Conservation (phyloP, 352 stramenopile species). For the Hyaloperonospora brassicae region DNA sequence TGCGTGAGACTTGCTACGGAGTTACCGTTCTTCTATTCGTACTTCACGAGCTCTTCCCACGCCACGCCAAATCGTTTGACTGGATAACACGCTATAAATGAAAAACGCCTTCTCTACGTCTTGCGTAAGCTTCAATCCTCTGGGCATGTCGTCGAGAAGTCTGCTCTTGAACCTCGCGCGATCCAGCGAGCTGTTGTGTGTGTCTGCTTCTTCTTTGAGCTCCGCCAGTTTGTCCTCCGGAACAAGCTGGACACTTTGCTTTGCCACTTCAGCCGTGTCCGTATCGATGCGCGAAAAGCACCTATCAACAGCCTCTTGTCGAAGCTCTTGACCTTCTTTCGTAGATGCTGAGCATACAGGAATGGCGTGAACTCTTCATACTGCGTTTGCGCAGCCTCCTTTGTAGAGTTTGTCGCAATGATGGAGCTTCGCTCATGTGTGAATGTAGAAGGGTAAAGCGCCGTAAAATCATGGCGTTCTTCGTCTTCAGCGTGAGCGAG, state of each 20-base stretch:
- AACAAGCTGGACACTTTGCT: conserved; percentile 67
- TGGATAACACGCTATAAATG: conserved; percentile 91
- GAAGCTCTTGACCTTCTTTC: conserved; percentile 75
- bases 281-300: conserved; percentile 94
- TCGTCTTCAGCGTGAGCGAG: conserved; percentile 51
- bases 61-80: conserved; percentile 94
- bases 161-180: conserved; percentile 54
- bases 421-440: conserved; percentile 66
- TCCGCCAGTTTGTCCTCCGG: conserved; percentile 85
- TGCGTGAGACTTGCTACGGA: conserved; percentile 76
- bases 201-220: conserved; percentile 80
- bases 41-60: conserved; percentile 91
- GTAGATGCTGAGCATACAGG: conserved; percentile 65
- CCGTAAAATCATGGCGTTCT: conserved; percentile 41
- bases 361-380: conserved; percentile 92
- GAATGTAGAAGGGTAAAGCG: conserved; percentile 12
- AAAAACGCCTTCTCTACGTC: conserved; percentile 83
- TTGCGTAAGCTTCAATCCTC: conserved; percentile 64
- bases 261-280: conserved; percentile 61
- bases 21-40: conserved; percentile 94
- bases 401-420: conserved; percentile 42
- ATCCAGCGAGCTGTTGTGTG: conserved; percentile 67
- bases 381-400: conserved; percentile 29
- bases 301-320: conserved; percentile 91
- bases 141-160: conserved; percentile 55